Conservation (phyloP, 352 stramenopile species). For the Pythium monospermum region DNA sequence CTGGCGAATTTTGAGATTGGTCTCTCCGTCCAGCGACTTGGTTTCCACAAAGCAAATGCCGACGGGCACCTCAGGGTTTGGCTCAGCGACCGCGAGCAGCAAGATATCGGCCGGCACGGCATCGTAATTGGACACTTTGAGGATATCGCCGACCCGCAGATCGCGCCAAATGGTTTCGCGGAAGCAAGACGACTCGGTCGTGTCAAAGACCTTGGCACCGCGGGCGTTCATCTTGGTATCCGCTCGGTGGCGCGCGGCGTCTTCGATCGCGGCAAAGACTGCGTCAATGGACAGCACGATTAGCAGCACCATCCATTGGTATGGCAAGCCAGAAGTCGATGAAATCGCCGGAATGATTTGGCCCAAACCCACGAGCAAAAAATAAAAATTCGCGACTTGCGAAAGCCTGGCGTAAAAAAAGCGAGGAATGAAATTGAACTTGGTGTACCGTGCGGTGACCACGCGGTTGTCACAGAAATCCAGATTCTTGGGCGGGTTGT, state of each 20-base stretch:
- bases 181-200: conserved; percentile 36
- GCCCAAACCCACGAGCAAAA: conserved; percentile 79
- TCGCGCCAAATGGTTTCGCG: conserved; percentile 48
- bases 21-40: conserved; percentile 84
- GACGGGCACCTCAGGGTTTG: conserved; percentile 47
- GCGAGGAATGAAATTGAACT: conserved; percentile 77
- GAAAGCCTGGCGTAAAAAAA: conserved; percentile 84
- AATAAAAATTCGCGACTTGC: conserved; percentile 89
- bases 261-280: conserved; percentile 83
- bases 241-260: conserved; percentile 65
- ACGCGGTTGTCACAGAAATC: conserved; percentile 82
- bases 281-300: conserved; percentile 84
- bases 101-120: conserved; percentile 77
- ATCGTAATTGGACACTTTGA: conserved; percentile 88
- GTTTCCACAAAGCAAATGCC: conserved; percentile 87
- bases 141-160: conserved; percentile 72
- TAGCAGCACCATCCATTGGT: conserved; percentile 81
- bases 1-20: conserved; percentile 84
- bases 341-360: conserved; percentile 85
- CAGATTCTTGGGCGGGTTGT: conserved; percentile 49
- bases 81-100: conserved; percentile 66
- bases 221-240: conserved; percentile 83
- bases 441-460: conserved; percentile 85
- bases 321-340: conserved; percentile 79
- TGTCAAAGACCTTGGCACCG: conserved; percentile 57